A percentile compares a stretch with the other conserved stretches of the same genome.
phyloP scores from a whole-genome alignment of 495 filamentous ascomycete genomes.

The Haplographium delicatum region DNA sequence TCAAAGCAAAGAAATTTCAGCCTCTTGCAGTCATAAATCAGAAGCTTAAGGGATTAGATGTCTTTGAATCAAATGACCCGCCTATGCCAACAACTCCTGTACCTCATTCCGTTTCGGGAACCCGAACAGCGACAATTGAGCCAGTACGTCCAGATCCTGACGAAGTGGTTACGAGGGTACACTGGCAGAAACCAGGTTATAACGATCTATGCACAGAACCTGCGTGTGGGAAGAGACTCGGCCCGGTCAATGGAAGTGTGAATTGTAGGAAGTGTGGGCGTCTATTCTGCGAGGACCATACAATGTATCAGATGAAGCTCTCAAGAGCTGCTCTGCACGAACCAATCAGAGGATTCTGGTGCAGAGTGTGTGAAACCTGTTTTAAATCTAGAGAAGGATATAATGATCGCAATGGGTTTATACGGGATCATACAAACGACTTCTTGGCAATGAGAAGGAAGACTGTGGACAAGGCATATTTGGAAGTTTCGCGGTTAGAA shows the following conservation, averaged over 20 bases:
- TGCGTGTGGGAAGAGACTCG: constrained; percentile 72
- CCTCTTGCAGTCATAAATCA: constrained; percentile 88
- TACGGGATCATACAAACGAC: constrained; percentile 60
- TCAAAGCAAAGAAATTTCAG: constrained; percentile 93
- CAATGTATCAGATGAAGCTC: constrained; percentile 99
- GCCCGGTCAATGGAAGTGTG: constrained; percentile 72
- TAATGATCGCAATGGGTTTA: constrained; percentile 74
- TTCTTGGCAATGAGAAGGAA: constrained; percentile 67
- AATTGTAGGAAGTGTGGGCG: constrained; percentile 91
- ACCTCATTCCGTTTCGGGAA: constrained; percentile 22
- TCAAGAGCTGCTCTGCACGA: constrained; percentile 87
- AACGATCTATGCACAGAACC: constrained; percentile 84
- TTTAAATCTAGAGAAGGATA: constrained; percentile 96
- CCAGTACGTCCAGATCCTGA: constrained; percentile 67
- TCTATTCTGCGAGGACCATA: constrained; percentile 95
- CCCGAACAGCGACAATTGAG: constrained; percentile 25
- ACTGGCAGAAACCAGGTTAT: constrained; percentile 77
- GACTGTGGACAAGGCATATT: constrained; percentile 72
- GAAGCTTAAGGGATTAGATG: constrained; percentile 93
- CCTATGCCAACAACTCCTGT: constrained; percentile 26
- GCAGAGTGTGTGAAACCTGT: constrained; percentile 92
- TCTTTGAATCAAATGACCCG: constrained; percentile 91
- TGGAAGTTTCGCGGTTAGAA: constrained; percentile 86
- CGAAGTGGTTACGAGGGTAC: constrained; percentile 76
- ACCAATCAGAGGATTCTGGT: constrained; percentile 89